Base-by-base conservation (phyloP, 192 early-diverging fungal genomes). In the Coemansia sp. region DNA sequence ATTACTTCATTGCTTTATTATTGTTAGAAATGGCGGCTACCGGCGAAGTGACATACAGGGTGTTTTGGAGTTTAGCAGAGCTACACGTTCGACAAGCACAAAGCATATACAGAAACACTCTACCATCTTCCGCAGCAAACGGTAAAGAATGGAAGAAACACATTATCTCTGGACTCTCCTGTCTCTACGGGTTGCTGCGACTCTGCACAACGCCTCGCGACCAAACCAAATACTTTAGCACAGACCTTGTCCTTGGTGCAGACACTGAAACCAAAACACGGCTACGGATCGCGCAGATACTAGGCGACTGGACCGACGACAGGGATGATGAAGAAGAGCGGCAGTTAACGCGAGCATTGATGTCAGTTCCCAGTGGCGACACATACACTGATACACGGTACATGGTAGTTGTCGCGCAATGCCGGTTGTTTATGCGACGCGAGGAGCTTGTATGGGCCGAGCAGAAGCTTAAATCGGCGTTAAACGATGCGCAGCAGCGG, bases 261-360 rank as follows among this genome's bases (percentile, higher is more conserved):
- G 79, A 82, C 15, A 68, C 71, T 7, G 79, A 82, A 34, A 71
- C 74, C 10, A 67, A 55, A 60, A 82, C 79, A 36, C 79, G 79
- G 36, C 42, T 82, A 58, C 70, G 79, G 60, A 76, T 82, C 27
- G 79, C 79, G 0, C 66, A 71, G 62, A 68, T 68, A 9, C 68
- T 82, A 19, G 67, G 51, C 5, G 71, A 76, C 39, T 82, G 79
- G 79, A 7, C 29, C 21, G 48, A 46, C 1, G 58, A 57, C 6
- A 60, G 50, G 5, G 66, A 50, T 1, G 58, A 66, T 10, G 72
- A 74, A 27, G 74, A 82, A 25, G 79, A 76, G 37, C 67, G 59
- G 1, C 79, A 76, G 46, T 64, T 82, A 1, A 63, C 66, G 36
- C 79, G 72, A 37, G 79, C 74, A 39, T 50, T 82, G 14, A 60